phyloP scores from a whole-genome alignment of 1,139 yeast species.

The Hyphopichia pseudoburtonii region DNA sequence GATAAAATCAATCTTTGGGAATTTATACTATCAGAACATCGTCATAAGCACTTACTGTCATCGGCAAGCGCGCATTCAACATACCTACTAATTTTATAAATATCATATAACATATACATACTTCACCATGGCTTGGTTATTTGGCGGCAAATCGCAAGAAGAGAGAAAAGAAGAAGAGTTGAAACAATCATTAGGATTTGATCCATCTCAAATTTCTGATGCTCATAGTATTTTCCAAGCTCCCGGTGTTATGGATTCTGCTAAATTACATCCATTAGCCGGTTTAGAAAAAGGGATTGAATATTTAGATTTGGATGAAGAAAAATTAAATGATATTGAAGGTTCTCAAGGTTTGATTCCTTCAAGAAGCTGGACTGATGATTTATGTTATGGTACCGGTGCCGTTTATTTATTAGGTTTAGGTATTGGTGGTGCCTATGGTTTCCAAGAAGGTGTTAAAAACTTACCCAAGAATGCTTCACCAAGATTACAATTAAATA shows the following conservation, averaged over 20 bases:
- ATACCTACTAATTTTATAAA: too few species aligned
- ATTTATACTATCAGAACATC: too few species aligned
- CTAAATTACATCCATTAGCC: conserved; percentile 88
- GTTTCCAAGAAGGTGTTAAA: conserved; percentile 80
- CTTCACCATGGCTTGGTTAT: conserved; percentile 65
- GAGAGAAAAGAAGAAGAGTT: conserved; percentile 27
- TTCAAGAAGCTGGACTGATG: conserved; percentile 96
- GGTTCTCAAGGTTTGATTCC: conserved; percentile 92
- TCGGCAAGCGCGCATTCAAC: too few species aligned
- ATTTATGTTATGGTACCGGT: conserved; percentile 97
- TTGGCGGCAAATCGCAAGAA: conserved; percentile 44
- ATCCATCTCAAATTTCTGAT: conserved; percentile 64
- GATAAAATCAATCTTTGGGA: too few species aligned
- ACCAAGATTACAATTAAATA: conserved; percentile 77
- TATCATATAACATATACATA: not conserved
- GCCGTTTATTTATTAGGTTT: conserved; percentile 79
- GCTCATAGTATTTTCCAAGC: conserved; percentile 60
- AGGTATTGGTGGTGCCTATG: conserved; percentile 85
- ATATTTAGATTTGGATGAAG: conserved; percentile 85
- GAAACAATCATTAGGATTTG: conserved; percentile 57
- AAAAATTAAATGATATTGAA: conserved; percentile 65
- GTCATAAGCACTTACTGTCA: too few species aligned
- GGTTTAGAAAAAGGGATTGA: conserved; percentile 89
- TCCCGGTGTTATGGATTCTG: conserved; percentile 66
- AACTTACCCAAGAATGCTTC: conserved; percentile 75